Percentiles rank a stretch among this genome's conserved stretches.
These are phyloP conservation scores for Babesia gibsoni DNA, from an alignment of 169 alveolate genomes.

Conservation along the genomic window DNA sequence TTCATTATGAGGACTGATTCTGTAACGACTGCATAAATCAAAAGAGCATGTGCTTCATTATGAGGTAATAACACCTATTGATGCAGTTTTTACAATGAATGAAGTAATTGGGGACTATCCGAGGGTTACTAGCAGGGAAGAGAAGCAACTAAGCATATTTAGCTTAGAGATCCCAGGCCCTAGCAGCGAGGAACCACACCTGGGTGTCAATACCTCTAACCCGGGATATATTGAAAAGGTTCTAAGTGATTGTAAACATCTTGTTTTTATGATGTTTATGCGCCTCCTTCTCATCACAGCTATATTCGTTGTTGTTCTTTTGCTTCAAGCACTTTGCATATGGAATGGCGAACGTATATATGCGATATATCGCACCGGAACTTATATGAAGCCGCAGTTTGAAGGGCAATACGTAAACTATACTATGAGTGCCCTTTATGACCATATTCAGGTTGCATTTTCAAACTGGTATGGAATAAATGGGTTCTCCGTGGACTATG, in stretches of 20 bases:
- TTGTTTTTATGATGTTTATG: neutral
- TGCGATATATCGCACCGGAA: neutral
- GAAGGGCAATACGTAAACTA: conserved; percentile 34
- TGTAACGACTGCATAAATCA: too few relatives aligned
- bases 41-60: too few relatives aligned
- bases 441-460: conserved; percentile 63
- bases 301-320: conserved; percentile 5
- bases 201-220: neutral
- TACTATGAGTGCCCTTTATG: conserved; percentile 58
- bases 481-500: conserved; percentile 10
- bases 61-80: too few relatives aligned
- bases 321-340: conserved; percentile 15
- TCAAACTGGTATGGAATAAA: neutral
- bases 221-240: conserved; percentile 7
- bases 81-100: too few relatives aligned
- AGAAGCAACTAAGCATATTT: too few relatives aligned
- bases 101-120: too few relatives aligned
- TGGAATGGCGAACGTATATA: conserved; percentile 34
- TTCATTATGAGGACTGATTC: too few relatives aligned
- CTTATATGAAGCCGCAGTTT: conserved; percentile 22
- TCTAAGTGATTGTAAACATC: neutral
- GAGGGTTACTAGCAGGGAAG: too few relatives aligned
- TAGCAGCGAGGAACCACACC: neutral
- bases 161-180: too few relatives aligned
- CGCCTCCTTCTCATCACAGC: neutral